phyloP scores from a whole-genome alignment of 257 asterid genomes.

The Verbena officinalis region DNA sequence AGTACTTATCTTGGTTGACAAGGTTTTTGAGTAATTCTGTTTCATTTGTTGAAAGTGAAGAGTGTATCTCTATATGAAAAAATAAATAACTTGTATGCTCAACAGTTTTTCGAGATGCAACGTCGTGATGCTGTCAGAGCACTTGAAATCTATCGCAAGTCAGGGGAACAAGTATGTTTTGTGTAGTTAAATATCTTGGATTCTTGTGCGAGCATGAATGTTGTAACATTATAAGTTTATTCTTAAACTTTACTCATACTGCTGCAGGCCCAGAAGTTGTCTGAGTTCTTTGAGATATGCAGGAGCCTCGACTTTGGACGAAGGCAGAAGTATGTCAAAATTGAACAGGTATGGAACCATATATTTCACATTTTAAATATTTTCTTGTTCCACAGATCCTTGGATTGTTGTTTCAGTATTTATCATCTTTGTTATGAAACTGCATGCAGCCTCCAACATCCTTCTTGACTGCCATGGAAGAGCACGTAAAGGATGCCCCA shows the following conservation, averaged over 20 bases:
- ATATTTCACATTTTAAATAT: neutral
- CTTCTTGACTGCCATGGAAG: conserved; percentile 73
- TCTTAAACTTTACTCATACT: conserved; percentile 15
- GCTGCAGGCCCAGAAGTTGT: conserved; percentile 65
- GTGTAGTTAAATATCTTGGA: conserved; percentile 1
- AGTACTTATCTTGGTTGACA: conserved; percentile 75
- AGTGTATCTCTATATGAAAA: conserved; percentile 10
- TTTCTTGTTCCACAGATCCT: neutral
- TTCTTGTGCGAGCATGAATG: conserved; percentile 5
- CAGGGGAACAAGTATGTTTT: conserved; percentile 61
- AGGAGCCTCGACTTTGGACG: conserved; percentile 71
- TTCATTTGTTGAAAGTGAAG: conserved; percentile 2
- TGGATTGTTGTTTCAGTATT: neutral
- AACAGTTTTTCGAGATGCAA: conserved; percentile 77
- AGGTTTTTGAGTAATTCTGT: conserved; percentile 43
- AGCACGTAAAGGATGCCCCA: conserved; percentile 68
- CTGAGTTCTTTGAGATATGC: conserved; percentile 80
- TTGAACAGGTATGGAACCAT: conserved; percentile 55
- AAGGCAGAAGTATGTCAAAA: conserved; percentile 66
- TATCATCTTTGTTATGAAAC: conserved; percentile 14
- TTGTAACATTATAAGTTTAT: neutral
- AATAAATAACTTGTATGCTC: conserved; percentile 28
- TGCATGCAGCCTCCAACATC: conserved; percentile 69
- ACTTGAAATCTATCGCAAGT: conserved; percentile 69
- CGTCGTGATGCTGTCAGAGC: conserved; percentile 73